These are phyloP conservation scores for Bifiguratus adelaidae DNA, from an alignment of 192 early-diverging fungal species.

Conservation along the genomic window DNA sequence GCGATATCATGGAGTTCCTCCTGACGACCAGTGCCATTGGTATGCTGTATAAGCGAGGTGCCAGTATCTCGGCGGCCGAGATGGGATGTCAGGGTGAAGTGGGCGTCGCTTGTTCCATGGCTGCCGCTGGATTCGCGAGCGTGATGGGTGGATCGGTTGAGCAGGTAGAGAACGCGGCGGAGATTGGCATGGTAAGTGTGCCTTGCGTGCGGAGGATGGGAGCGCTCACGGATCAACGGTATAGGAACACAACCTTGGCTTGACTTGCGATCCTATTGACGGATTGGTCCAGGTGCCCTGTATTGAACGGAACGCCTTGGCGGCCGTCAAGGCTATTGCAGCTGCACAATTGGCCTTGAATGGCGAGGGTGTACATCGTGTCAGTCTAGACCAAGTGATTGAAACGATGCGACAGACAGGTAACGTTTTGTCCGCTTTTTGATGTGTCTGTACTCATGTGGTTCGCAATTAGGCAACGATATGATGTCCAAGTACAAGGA, in stretches of 20 bases:
- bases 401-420: conserved; percentile 93
- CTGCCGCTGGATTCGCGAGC: conserved; percentile 88
- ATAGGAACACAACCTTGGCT: conserved; percentile 63
- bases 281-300: conserved; percentile 95
- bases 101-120: conserved; percentile 96
- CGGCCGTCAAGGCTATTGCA: conserved; percentile 91
- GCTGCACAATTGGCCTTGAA: conserved; percentile 93
- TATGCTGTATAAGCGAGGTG: conserved; percentile 95
- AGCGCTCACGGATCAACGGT: conserved; percentile 15
- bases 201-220: background rate
- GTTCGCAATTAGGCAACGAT: no score
- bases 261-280: conserved; percentile 84
- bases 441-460: no score
- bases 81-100: conserved; percentile 98
- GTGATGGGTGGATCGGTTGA: conserved; percentile 88
- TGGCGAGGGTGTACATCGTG: conserved; percentile 82
- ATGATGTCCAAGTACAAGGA: conserved; percentile 98
- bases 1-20: conserved; percentile 85
- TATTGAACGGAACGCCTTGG: conserved; percentile 91
- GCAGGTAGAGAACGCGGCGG: conserved; percentile 93
- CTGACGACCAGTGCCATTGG: conserved; percentile 90
- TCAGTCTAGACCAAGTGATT: conserved; percentile 91
- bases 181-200: conserved; percentile 81
- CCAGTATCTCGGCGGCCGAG: conserved; percentile 86
- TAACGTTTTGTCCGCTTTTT: no score